These are phyloP conservation scores for Globisporangium echinulatum DNA, from an alignment of 352 stramenopile species.

Conservation along the genomic window DNA sequence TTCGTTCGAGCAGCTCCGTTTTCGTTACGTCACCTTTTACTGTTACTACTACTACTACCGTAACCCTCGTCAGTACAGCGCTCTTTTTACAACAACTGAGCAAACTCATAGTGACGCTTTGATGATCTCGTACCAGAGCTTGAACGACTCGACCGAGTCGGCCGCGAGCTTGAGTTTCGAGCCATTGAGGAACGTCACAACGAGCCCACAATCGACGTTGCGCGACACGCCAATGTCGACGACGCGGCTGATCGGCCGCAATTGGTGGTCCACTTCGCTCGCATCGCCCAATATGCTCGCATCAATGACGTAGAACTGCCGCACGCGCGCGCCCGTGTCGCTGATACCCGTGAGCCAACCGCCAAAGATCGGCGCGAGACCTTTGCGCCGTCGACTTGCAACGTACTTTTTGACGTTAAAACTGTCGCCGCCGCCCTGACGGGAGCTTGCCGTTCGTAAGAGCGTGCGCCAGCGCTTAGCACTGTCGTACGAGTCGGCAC, in stretches of 20 bases:
- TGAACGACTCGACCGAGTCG: slow-evolving; percentile 64
- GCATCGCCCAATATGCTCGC: slow-evolving; percentile 58
- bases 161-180: slow-evolving; percentile 59
- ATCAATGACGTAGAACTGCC: slow-evolving; percentile 78
- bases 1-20: neutral
- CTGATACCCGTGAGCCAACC: slow-evolving; percentile 71
- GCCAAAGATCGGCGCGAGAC: slow-evolving; percentile 59
- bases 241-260: slow-evolving; percentile 56
- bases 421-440: slow-evolving; percentile 35
- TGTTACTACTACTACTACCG: no score
- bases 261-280: slow-evolving; percentile 75
- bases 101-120: slow-evolving; percentile 19
- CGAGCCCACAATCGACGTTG: slow-evolving; percentile 59
- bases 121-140: slow-evolving; percentile 72
- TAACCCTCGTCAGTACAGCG: no score
- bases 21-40: no score
- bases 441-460: slow-evolving; percentile 22
- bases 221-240: slow-evolving; percentile 57
- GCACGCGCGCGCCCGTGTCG: slow-evolving; percentile 28
- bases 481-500: slow-evolving; percentile 71
- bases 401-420: slow-evolving; percentile 72
- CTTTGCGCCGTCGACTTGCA: slow-evolving; percentile 55
- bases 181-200: slow-evolving; percentile 55
- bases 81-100: no score
- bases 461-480: slow-evolving; percentile 69